phyloP scores from a whole-genome alignment of 1,139 yeast genomes.

The Pichia sp. region DNA sequence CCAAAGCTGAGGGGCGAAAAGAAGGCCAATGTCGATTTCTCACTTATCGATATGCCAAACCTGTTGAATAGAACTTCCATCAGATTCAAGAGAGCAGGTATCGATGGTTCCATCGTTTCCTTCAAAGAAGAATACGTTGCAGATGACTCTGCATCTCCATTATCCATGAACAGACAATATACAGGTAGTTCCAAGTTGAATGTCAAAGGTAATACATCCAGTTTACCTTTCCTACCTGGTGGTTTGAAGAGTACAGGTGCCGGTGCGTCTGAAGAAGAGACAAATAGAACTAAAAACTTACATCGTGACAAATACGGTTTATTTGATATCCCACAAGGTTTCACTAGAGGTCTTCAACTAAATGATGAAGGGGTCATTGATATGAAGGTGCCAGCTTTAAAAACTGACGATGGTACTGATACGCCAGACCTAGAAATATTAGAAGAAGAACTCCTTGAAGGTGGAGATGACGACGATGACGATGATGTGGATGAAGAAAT shows the following conservation, averaged over 20 bases:
- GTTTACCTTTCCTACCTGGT: conserved; percentile 92
- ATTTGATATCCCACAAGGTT: conserved; percentile 81
- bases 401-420: too few species aligned
- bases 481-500: background rate
- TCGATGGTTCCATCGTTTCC: conserved; percentile 64
- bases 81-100: conserved; percentile 69
- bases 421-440: too few species aligned
- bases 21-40: conserved; percentile 23
- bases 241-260: conserved; percentile 44
- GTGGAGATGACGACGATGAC: conserved; percentile 1
- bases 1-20: conserved; percentile 35
- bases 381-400: background rate
- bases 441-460: conserved; percentile 19
- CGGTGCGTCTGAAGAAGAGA: conserved; percentile 20
- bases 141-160: conserved; percentile 58
- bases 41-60: conserved; percentile 49
- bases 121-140: conserved; percentile 60
- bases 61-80: conserved; percentile 54
- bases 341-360: conserved; percentile 60
- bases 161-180: conserved; percentile 69
- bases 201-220: conserved; percentile 69
- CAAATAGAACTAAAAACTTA: conserved; percentile 38
- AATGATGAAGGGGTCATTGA: conserved; percentile 6
- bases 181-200: conserved; percentile 56
- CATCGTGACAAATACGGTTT: conserved; percentile 75